A percentile compares a stretch with the other conserved stretches of the same genome.
These are phyloP conservation scores for Haematococcus sp. DNA, from an alignment of 139 green algal species.

Conservation along the genomic window DNA sequence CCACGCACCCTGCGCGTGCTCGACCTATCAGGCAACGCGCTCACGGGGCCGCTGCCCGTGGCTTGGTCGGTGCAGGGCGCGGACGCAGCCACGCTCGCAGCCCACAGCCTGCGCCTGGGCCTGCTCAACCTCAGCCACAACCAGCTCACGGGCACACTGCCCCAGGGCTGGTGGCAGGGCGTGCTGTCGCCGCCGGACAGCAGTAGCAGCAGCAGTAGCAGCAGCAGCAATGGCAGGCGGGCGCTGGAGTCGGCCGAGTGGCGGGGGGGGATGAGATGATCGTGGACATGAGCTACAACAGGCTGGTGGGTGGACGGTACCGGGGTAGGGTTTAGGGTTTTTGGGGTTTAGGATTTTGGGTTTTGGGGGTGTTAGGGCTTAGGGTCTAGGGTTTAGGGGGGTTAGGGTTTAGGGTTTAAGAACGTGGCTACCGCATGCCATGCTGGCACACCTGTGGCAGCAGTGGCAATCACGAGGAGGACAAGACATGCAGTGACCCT, in stretches of 20 bases:
- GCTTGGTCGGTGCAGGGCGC: constrained; percentile 2
- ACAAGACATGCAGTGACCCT: too few relatives aligned
- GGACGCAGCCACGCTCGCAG: not conserved
- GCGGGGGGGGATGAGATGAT: not conserved
- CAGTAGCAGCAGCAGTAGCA: not conserved
- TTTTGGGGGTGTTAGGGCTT: too few relatives aligned
- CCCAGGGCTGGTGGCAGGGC: not conserved
- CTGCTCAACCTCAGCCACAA: constrained; percentile 31
- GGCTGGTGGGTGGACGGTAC: not conserved
- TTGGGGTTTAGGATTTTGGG: too few relatives aligned
- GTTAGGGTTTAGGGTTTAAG: too few relatives aligned
- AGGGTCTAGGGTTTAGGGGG: too few relatives aligned
- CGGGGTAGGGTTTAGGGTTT: too few relatives aligned
- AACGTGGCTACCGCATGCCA: too few relatives aligned
- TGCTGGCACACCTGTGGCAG: too few relatives aligned
- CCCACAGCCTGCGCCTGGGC: constrained; percentile 6
- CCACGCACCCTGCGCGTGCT: constrained; percentile 20
- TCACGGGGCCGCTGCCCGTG: constrained; percentile 12
- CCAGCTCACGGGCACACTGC: constrained; percentile 5
- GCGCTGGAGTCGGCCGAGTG: not conserved
- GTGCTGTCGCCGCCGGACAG: not conserved
- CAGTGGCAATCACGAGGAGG: too few relatives aligned
- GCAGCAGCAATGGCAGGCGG: not conserved
- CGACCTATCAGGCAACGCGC: constrained; percentile 26
- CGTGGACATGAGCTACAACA: constrained; percentile 13